Percentiles rank a stretch among this genome's conserved stretches.
Conservation (phyloP, 495 filamentous ascomycete species). For the Podospora anserina region DNA sequence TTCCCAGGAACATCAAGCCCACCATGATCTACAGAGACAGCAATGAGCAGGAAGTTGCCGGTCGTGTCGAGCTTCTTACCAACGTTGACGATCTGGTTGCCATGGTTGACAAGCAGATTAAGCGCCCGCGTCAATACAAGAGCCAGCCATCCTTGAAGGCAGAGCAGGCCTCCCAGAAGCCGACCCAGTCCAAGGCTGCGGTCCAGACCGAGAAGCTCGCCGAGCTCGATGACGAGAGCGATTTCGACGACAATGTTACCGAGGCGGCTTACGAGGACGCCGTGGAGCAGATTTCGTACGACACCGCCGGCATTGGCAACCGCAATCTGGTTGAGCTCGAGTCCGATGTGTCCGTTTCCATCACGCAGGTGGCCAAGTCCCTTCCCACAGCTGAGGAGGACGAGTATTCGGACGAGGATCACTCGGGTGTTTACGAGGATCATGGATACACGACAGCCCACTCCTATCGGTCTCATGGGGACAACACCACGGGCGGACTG, state of each 20-base stretch:
- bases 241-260: constrained; percentile 34
- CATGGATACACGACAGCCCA: constrained; percentile 76
- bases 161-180: constrained; percentile 30
- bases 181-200: constrained; percentile 35
- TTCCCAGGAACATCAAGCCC: constrained; percentile 52
- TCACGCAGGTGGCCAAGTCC: constrained; percentile 15
- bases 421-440: constrained; percentile 75
- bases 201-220: constrained; percentile 21
- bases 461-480: constrained; percentile 67
- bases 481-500: constrained; percentile 72
- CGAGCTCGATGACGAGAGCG: constrained; percentile 25
- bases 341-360: constrained; percentile 2
- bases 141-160: constrained; percentile 40
- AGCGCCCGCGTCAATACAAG: constrained; percentile 43
- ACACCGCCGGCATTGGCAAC: constrained; percentile 11
- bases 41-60: constrained; percentile 26
- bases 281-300: constrained; percentile 35
- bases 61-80: constrained; percentile 14
- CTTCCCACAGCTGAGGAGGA: constrained; percentile 54
- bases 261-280: constrained; percentile 46
- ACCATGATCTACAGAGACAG: constrained; percentile 67
- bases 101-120: constrained; percentile 31
- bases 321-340: constrained; percentile 15
- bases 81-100: constrained; percentile 22
- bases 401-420: constrained; percentile 74